A percentile compares a stretch with the other conserved stretches of the same genome.
Evolutionary conservation across 331 rosid species (phyloP).

Genomic region (Erythrophleum ivorense): DNA sequence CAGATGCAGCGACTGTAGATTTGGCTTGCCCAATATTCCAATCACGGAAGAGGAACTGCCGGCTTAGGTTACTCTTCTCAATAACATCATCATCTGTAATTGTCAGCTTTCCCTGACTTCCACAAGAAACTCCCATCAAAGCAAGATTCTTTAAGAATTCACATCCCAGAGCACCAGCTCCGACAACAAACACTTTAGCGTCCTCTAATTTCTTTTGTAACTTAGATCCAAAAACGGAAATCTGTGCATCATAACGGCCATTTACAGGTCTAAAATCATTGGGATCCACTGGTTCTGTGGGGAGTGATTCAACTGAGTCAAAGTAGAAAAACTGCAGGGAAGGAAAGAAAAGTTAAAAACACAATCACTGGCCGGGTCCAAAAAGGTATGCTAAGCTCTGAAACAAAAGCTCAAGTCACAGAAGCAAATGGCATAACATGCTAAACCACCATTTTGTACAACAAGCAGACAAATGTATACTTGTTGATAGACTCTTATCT

Average conservation of each 20-base stretch:
- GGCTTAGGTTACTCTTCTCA: slow-evolving; percentile 95
- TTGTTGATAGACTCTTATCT: not conserved
- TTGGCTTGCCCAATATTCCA: slow-evolving; percentile 99
- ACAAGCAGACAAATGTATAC: not conserved
- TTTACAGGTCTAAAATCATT: slow-evolving; percentile 77
- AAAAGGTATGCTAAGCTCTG: too few relatives aligned
- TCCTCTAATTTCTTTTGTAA: slow-evolving; percentile 93
- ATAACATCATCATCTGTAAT: slow-evolving; percentile 97
- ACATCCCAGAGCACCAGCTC: slow-evolving; percentile 97
- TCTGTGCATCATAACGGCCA: slow-evolving; percentile 96
- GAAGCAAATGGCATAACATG: not conserved
- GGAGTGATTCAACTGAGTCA: slow-evolving; percentile 94
- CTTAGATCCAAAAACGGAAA: slow-evolving; percentile 92
- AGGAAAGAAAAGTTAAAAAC: slow-evolving; percentile 35
- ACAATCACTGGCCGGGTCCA: slow-evolving; percentile 20
- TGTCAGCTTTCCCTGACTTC: slow-evolving; percentile 74
- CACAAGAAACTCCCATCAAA: slow-evolving; percentile 97
- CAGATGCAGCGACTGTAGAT: slow-evolving; percentile 92
- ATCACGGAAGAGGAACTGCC: slow-evolving; percentile 98
- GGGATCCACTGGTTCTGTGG: slow-evolving; percentile 78
- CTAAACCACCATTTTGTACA: not conserved
- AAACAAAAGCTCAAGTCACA: too few relatives aligned
- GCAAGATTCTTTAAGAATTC: slow-evolving; percentile 92
- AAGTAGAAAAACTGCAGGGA: slow-evolving; percentile 87
- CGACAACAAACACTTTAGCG: slow-evolving; percentile 82